Conservation (phyloP, 768 basidiomycete species). For the Mycena latifolia region DNA sequence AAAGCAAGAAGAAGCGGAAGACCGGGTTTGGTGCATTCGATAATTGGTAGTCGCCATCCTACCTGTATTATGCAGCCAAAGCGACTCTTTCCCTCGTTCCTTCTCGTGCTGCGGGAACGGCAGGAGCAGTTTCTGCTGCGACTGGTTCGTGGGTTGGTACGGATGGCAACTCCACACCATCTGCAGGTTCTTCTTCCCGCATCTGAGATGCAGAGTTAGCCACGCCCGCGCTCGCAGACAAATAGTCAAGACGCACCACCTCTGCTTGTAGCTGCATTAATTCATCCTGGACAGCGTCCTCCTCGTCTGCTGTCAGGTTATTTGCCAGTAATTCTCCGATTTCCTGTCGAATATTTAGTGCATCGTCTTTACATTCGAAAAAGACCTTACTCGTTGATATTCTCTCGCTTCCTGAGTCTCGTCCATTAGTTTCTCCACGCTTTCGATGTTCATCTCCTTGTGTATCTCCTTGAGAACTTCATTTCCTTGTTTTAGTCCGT, state of each 20-base stretch:
- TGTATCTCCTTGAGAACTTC: slow-evolving; percentile 95
- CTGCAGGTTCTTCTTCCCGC: slow-evolving; percentile 43
- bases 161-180: slow-evolving; percentile 61
- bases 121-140: slow-evolving; percentile 31
- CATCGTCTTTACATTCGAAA: background rate
- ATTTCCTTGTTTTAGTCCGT: slow-evolving; percentile 94
- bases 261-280: slow-evolving; percentile 76
- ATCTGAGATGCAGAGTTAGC: slow-evolving; percentile 41
- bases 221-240: background rate
- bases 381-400: slow-evolving; percentile 80
- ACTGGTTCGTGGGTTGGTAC: slow-evolving; percentile 63
- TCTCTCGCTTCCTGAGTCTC: slow-evolving; percentile 94
- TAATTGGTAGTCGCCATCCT: slow-evolving; percentile 66
- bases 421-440: slow-evolving; percentile 93
- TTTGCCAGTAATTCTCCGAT: slow-evolving; percentile 89
- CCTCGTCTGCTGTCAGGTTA: slow-evolving; percentile 87
- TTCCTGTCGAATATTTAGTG: slow-evolving; percentile 71
- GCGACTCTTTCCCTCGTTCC: slow-evolving; percentile 43
- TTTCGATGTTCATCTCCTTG: slow-evolving; percentile 91
- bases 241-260: slow-evolving; percentile 56
- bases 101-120: slow-evolving; percentile 29
- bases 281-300: slow-evolving; percentile 93
- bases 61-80: slow-evolving; percentile 45
- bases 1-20: slow-evolving; percentile 83
- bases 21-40: slow-evolving; percentile 94